Conservation (phyloP, 257 asterid species). For the Sherardia arvensis region DNA sequence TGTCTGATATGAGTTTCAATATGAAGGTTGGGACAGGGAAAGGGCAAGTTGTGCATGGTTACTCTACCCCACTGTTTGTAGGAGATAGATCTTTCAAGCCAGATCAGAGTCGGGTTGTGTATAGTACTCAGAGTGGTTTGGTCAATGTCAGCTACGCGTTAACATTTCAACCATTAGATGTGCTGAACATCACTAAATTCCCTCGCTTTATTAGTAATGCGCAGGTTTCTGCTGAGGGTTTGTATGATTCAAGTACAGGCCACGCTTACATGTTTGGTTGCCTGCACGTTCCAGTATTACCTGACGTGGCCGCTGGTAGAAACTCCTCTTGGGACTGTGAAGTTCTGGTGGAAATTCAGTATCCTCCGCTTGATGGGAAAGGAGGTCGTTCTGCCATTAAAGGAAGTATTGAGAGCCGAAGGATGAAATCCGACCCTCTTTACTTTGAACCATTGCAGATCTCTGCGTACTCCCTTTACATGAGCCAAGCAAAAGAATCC, state of each 20-base stretch:
- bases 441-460: slow-evolving; percentile 62
- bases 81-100: slow-evolving; percentile 26
- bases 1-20: slow-evolving; percentile 64
- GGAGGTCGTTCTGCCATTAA: slow-evolving; percentile 22
- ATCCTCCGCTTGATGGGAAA: slow-evolving; percentile 41
- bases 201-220: slow-evolving; percentile 27
- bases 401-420: slow-evolving; percentile 69
- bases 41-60: slow-evolving; percentile 44
- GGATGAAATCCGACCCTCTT: slow-evolving; percentile 44
- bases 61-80: slow-evolving; percentile 53
- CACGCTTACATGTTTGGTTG: slow-evolving; percentile 88
- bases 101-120: slow-evolving; percentile 25
- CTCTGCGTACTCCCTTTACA: slow-evolving; percentile 45
- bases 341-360: slow-evolving; percentile 50
- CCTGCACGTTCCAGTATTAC: slow-evolving; percentile 39
- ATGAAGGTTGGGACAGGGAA: slow-evolving; percentile 40
- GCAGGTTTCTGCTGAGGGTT: slow-evolving; percentile 74
- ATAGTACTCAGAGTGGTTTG: slow-evolving; percentile 22
- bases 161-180: slow-evolving; percentile 28
- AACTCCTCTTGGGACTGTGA: slow-evolving; percentile 56
- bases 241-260: slow-evolving; percentile 51
- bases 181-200: slow-evolving; percentile 38
- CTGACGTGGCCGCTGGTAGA: slow-evolving; percentile 18
- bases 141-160: slow-evolving; percentile 55
- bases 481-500: slow-evolving; percentile 59